Evolutionary conservation across 177 flowering plant genomes (phyloP).

Genomic region (Vitis hybrid): DNA sequence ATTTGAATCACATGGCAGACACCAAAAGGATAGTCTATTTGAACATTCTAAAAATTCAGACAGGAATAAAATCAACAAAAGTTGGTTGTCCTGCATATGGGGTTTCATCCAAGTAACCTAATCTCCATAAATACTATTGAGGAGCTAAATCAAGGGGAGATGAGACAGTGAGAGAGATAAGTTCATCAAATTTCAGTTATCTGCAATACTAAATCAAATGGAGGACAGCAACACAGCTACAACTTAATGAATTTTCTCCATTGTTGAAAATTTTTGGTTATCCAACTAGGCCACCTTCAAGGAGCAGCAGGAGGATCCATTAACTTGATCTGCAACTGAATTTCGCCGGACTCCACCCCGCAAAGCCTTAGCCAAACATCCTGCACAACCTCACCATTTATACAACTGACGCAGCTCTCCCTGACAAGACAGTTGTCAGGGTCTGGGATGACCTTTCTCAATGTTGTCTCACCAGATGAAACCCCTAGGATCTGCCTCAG

Average conservation of each 20-base stretch:
- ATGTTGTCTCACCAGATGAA: conserved; percentile 50
- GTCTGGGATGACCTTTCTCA: conserved; percentile 67
- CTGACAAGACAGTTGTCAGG: conserved; percentile 60
- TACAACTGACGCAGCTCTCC: conserved; percentile 62
- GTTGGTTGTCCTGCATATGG: too few relatives aligned
- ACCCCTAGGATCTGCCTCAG: conserved; percentile 50
- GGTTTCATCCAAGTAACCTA: too few relatives aligned
- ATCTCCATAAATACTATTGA: too few relatives aligned
- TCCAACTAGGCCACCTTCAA: not conserved
- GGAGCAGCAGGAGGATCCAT: conserved; percentile 26
- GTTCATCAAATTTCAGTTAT: too few relatives aligned
- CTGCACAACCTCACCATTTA: conserved; percentile 68
- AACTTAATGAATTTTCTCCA: not conserved
- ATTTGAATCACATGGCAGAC: too few relatives aligned
- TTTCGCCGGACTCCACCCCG: conserved; percentile 78
- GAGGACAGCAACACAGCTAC: too few relatives aligned
- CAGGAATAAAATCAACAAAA: too few relatives aligned
- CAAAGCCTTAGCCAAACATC: conserved; percentile 68
- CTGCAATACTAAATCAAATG: too few relatives aligned
- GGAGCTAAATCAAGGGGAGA: too few relatives aligned
- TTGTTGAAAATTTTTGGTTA: not conserved
- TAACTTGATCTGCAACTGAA: conserved; percentile 57
- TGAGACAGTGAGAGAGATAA: too few relatives aligned
- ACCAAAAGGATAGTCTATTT: too few relatives aligned
- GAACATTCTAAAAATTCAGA: too few relatives aligned